Evolutionary conservation across 495 filamentous ascomycete species (phyloP).

Genomic region (Niebla homalea): DNA sequence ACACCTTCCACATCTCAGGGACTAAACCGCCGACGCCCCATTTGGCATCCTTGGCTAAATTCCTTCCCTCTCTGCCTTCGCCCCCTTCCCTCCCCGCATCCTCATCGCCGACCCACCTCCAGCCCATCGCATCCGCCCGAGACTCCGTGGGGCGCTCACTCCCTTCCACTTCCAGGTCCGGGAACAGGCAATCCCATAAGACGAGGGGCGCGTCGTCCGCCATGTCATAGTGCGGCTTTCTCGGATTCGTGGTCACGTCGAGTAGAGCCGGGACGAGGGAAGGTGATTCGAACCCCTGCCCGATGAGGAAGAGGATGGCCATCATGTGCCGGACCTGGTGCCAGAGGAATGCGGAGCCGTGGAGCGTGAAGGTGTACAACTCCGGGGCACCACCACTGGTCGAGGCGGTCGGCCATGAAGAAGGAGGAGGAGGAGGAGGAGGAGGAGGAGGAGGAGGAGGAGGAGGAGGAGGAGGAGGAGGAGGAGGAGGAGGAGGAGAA

Average conservation of each 20-base stretch:
- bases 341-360: constrained; percentile 93
- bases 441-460: neutral
- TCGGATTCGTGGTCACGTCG: constrained; percentile 52
- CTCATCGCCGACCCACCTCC: constrained; percentile 59
- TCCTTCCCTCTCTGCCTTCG: neutral
- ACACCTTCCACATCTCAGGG: constrained; percentile 63
- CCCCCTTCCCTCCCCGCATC: constrained; percentile 21
- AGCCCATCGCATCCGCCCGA: constrained; percentile 53
- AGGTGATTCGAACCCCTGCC: constrained; percentile 72
- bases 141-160: constrained; percentile 30
- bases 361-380: constrained; percentile 72
- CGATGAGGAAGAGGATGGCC: constrained; percentile 75
- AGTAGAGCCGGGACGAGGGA: constrained; percentile 58
- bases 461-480: neutral
- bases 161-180: constrained; percentile 27
- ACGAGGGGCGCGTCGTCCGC: constrained; percentile 80
- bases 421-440: neutral
- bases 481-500: neutral
- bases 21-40: constrained; percentile 55
- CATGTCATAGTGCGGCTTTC: constrained; percentile 76
- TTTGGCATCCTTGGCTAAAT: constrained; percentile 28
- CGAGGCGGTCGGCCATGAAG: too few species aligned
- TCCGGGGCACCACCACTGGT: too few species aligned
- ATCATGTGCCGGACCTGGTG: constrained; percentile 95
- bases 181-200: constrained; percentile 90